These are phyloP conservation scores for Ophiorrhiza pumila DNA, from an alignment of 257 asterid genomes.

Conservation along the genomic window DNA sequence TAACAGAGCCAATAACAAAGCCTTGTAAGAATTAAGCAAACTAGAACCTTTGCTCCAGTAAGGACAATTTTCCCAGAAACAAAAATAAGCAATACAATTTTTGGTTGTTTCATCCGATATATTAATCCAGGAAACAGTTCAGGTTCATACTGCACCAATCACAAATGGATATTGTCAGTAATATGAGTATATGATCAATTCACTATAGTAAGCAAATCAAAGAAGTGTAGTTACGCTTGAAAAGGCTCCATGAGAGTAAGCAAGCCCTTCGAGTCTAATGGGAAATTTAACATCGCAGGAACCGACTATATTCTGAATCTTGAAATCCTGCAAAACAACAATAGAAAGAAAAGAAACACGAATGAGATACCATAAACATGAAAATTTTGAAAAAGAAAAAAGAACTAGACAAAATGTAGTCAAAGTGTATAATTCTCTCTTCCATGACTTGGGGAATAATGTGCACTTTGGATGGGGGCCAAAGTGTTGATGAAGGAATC, in stretches of 20 bases:
- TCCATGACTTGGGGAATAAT: neutral
- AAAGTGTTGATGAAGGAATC: neutral
- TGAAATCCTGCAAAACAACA: constrained; percentile 23
- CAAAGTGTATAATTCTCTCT: neutral
- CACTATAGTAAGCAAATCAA: neutral
- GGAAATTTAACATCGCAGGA: constrained; percentile 31
- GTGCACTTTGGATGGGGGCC: neutral
- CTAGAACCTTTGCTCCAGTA: constrained; percentile 86
- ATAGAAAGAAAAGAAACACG: neutral
- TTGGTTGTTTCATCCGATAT: constrained; percentile 92
- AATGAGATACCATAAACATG: neutral
- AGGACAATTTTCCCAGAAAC: constrained; percentile 95
- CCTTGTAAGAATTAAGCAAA: neutral
- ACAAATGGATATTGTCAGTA: constrained; percentile 8
- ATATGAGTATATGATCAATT: neutral
- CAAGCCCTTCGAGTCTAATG: constrained; percentile 27
- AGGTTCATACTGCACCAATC: constrained; percentile 74
- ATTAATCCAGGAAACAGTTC: constrained; percentile 90
- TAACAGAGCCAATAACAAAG: neutral
- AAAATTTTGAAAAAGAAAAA: neutral
- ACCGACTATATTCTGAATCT: constrained; percentile 28
- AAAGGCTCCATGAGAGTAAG: constrained; percentile 28
- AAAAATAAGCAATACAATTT: constrained; percentile 85
- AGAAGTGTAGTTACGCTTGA: constrained; percentile 19
- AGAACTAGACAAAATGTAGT: neutral